These are phyloP conservation scores for Schwanniomyces sp. DNA, from an alignment of 805 yeast species.

Conservation along the genomic window DNA sequence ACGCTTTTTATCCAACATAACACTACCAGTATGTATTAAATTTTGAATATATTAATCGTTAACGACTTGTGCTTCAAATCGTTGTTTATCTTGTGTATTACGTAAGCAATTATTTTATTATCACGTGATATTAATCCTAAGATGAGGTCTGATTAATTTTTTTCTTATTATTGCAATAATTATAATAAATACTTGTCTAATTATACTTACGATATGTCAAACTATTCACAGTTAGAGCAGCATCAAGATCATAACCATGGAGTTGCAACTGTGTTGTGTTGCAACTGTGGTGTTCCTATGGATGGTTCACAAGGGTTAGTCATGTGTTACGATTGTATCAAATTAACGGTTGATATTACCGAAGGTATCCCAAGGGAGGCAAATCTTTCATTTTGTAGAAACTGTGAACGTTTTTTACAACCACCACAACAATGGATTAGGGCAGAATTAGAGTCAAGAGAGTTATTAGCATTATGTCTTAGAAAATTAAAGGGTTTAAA, in stretches of 20 bases:
- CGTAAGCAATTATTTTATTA: not conserved
- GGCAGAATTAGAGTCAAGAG: slow-evolving; percentile 90
- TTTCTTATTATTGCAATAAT: not conserved
- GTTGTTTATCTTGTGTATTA: not conserved
- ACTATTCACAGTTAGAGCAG: slow-evolving; percentile 43
- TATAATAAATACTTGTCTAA: not conserved
- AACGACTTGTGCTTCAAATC: not conserved
- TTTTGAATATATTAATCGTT: not conserved
- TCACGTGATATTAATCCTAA: not conserved
- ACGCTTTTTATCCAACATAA: slow-evolving; percentile 37
- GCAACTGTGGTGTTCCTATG: slow-evolving; percentile 98
- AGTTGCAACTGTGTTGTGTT: slow-evolving; percentile 88
- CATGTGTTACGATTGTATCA: slow-evolving; percentile 97
- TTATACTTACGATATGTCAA: slow-evolving; percentile 34
- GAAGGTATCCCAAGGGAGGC: slow-evolving; percentile 92
- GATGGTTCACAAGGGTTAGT: slow-evolving; percentile 92
- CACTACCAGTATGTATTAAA: not conserved
- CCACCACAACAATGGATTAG: slow-evolving; percentile 94
- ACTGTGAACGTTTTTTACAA: slow-evolving; percentile 93
- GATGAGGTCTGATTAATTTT: slow-evolving; percentile 1
- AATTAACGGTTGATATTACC: slow-evolving; percentile 89
- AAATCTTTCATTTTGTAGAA: slow-evolving; percentile 89
- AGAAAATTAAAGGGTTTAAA: slow-evolving; percentile 84
- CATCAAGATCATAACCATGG: slow-evolving; percentile 27
- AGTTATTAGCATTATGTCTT: slow-evolving; percentile 84